A percentile compares a stretch with the other conserved stretches of the same genome.
These are phyloP conservation scores for Microdochium bolleyi DNA, from an alignment of 2,329 filamentous ascomycete species.

Conservation along the genomic window DNA sequence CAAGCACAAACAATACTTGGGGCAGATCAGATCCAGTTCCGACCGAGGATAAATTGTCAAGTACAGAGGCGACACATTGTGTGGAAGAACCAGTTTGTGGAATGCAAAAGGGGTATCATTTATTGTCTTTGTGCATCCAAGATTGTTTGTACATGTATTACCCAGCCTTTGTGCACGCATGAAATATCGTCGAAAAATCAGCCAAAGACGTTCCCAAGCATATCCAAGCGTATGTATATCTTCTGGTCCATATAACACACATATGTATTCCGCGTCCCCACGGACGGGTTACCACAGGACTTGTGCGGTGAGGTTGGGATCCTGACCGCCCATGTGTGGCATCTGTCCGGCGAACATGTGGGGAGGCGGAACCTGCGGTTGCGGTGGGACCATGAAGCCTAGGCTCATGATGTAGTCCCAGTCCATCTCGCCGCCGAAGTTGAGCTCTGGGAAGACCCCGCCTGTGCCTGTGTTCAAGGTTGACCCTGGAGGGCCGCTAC, in stretches of 20 bases:
- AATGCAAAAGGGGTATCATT: not conserved
- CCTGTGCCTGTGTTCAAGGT: not conserved
- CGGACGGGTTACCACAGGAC: not conserved
- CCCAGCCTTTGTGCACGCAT: too few species aligned
- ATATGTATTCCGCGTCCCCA: not conserved
- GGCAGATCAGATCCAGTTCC: too few species aligned
- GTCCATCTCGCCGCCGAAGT: conserved; percentile 22
- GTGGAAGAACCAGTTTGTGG: too few species aligned
- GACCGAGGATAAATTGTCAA: too few species aligned
- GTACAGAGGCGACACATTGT: too few species aligned
- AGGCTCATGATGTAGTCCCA: conserved; percentile 21
- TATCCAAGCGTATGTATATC: too few species aligned
- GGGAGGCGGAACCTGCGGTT: conserved; percentile 5
- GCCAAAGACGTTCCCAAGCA: not conserved
- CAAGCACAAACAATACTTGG: too few species aligned
- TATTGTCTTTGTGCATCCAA: not conserved
- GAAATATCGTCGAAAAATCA: too few species aligned
- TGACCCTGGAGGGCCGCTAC: not conserved
- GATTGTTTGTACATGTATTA: not conserved
- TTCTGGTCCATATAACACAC: too few species aligned
- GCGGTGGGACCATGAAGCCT: conserved; percentile 14
- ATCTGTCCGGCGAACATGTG: conserved; percentile 7
- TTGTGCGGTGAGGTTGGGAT: not conserved
- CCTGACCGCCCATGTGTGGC: not conserved
- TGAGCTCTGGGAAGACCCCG: conserved; percentile 19